phyloP scores from a whole-genome alignment of 495 filamentous ascomycete species.

The Podospora tetraspora region DNA sequence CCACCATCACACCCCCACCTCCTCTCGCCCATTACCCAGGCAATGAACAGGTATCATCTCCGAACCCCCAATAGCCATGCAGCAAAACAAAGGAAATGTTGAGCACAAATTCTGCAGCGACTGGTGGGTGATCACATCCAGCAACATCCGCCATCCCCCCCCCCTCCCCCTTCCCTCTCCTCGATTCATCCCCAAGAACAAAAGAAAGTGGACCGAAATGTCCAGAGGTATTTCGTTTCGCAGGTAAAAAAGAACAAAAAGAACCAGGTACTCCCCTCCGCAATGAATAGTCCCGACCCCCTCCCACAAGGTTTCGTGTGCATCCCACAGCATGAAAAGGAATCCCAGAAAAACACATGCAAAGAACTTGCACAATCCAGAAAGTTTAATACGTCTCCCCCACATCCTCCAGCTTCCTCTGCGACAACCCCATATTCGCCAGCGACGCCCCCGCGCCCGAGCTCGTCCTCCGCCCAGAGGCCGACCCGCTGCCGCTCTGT shows the following conservation, averaged over 20 bases:
- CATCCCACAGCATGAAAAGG: background rate
- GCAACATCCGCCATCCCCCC: background rate
- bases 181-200: background rate
- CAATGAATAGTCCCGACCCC: background rate
- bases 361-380: background rate
- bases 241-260: slow-evolving; percentile 1
- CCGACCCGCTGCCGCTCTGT: slow-evolving; percentile 46
- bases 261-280: background rate
- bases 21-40: background rate
- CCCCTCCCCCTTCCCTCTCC: background rate
- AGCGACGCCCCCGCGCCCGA: slow-evolving; percentile 2
- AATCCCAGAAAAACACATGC: background rate
- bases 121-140: background rate
- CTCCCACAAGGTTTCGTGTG: background rate
- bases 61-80: background rate
- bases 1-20: background rate
- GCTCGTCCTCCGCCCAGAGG: slow-evolving; percentile 35
- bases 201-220: background rate
- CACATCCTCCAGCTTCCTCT: slow-evolving; percentile 40
- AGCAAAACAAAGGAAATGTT: background rate
- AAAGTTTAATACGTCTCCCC: slow-evolving; percentile 44
- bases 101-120: background rate
- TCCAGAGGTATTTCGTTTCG: background rate
- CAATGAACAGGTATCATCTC: background rate
- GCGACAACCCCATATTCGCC: background rate